These are phyloP conservation scores for Stenocarpella maydis DNA, from an alignment of 2,329 filamentous ascomycete species.

Conservation along the genomic window DNA sequence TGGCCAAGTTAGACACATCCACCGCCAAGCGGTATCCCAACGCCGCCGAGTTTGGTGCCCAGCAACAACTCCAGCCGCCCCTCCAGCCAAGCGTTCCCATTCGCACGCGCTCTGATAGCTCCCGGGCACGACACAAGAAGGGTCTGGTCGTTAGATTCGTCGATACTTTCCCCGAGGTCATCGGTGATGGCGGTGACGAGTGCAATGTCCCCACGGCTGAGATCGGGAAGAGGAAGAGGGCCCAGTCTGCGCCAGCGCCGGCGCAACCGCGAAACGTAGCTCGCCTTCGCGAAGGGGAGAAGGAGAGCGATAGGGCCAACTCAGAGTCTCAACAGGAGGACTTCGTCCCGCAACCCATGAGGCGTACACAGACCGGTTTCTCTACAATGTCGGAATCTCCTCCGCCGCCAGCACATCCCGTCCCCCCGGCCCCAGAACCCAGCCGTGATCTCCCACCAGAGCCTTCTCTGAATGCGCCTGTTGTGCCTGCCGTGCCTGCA, in stretches of 20 bases:
- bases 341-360: constrained; percentile 63
- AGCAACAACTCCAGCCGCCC: constrained; percentile 29
- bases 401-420: constrained; percentile 24
- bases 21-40: constrained; percentile 64
- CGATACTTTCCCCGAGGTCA: constrained; percentile 77
- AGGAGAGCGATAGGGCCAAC: constrained; percentile 41
- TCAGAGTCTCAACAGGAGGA: constrained; percentile 50
- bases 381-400: constrained; percentile 45
- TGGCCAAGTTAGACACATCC: constrained; percentile 62
- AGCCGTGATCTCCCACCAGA: constrained; percentile 39
- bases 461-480: constrained; percentile 35
- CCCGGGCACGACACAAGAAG: constrained; percentile 61
- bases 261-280: constrained; percentile 33
- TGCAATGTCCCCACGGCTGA: constrained; percentile 76
- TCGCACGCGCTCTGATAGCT: constrained; percentile 53
- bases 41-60: constrained; percentile 55
- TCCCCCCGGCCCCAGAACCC: constrained; percentile 38
- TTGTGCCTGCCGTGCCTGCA: constrained; percentile 47
- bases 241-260: constrained; percentile 46
- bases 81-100: constrained; percentile 48
- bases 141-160: constrained; percentile 79
- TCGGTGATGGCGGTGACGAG: constrained; percentile 92
- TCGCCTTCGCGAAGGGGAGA: constrained; percentile 41
- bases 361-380: constrained; percentile 66
- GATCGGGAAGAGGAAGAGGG: constrained; percentile 68